A percentile compares a stretch with the other conserved stretches of the same genome.
Conservation (phyloP, 2,329 filamentous ascomycete species). For the Xylariaceae sp. region DNA sequence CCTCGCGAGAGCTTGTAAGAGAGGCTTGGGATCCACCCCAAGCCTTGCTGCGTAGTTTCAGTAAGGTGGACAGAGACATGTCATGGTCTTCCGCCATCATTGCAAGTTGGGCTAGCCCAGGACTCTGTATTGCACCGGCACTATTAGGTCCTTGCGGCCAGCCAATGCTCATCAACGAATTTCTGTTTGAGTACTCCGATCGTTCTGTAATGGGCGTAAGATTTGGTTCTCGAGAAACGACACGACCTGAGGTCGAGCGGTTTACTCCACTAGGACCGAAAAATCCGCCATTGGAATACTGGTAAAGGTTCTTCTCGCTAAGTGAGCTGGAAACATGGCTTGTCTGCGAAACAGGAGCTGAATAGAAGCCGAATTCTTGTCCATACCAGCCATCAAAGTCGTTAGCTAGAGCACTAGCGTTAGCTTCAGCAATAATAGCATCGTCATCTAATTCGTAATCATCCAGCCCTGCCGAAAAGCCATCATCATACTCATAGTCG, state of each 20-base stretch:
- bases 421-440: constrained; percentile 91
- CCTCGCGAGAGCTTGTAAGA: constrained; percentile 62
- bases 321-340: constrained; percentile 35
- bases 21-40: constrained; percentile 85
- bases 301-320: constrained; percentile 51
- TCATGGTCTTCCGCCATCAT: constrained; percentile 71
- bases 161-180: constrained; percentile 80
- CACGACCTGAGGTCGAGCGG: constrained; percentile 74
- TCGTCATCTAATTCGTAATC: constrained; percentile 81
- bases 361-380: constrained; percentile 96
- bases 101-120: constrained; percentile 79
- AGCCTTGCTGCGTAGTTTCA: constrained; percentile 75
- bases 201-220: constrained; percentile 95
- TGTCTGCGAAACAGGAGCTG: constrained; percentile 56
- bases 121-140: constrained; percentile 63
- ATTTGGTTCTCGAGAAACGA: constrained; percentile 83
- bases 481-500: constrained; percentile 66
- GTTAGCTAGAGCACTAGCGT: constrained; percentile 89
- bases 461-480: constrained; percentile 52
- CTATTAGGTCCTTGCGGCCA: constrained; percentile 60
- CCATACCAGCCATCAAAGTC: constrained; percentile 96
- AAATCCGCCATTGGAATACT: constrained; percentile 83
- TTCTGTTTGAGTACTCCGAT: constrained; percentile 94
- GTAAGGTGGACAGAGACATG: constrained; percentile 75
- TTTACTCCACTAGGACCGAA: constrained; percentile 79